Conservation (phyloP, 495 filamentous ascomycete species). For the Annulohypoxylon stygium region DNA sequence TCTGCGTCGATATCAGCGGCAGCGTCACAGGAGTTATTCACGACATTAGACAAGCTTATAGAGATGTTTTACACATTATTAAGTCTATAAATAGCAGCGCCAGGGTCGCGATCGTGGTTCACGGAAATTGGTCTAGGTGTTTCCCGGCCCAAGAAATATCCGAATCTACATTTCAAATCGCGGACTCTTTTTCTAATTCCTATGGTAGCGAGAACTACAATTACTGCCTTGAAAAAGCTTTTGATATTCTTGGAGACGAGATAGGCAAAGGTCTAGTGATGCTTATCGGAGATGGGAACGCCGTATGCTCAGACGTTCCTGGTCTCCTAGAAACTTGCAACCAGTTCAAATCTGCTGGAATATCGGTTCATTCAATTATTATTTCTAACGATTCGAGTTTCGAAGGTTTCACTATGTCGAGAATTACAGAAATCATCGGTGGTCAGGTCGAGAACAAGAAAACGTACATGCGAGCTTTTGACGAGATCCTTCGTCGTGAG, state of each 20-base stretch:
- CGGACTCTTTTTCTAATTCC: not conserved
- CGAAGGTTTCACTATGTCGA: not conserved
- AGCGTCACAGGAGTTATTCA: not conserved
- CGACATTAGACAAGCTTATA: conserved; percentile 29
- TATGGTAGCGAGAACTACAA: conserved; percentile 18
- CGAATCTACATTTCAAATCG: conserved; percentile 14
- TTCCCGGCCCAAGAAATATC: conserved; percentile 25
- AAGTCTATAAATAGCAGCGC: conserved; percentile 17
- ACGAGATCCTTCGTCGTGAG: conserved; percentile 19
- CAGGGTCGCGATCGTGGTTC: conserved; percentile 26
- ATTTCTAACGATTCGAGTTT: not conserved
- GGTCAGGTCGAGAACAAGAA: conserved; percentile 12
- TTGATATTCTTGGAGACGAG: not conserved
- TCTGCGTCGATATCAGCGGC: conserved; percentile 28
- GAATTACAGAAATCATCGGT: conserved; percentile 16
- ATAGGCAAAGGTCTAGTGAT: conserved; percentile 3
- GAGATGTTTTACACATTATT: conserved; percentile 26
- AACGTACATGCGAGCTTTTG: conserved; percentile 17
- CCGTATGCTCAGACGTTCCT: not conserved
- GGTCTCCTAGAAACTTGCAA: not conserved
- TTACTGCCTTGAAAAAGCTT: conserved; percentile 18
- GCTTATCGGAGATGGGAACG: conserved; percentile 28
- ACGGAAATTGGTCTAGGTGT: no score
- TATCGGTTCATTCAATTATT: conserved; percentile 17
- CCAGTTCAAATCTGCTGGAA: not conserved